Percentiles rank a stretch among this genome's conserved stretches.
Conservation (phyloP, 2,329 filamentous ascomycete genomes). For the Cladosporium sp. region DNA sequence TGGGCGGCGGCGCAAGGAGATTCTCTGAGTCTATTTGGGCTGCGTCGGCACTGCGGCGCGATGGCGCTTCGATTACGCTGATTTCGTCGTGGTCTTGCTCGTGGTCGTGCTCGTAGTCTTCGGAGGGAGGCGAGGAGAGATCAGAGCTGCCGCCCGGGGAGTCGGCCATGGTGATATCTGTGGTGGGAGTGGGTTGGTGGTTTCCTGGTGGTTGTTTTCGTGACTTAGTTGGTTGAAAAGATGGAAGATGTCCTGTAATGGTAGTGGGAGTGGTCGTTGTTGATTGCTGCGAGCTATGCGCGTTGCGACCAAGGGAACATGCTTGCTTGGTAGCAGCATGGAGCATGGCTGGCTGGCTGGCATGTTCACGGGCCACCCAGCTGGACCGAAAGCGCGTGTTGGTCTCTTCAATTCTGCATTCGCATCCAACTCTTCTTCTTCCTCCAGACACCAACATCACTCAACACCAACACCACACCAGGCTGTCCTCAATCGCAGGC, state of each 20-base stretch:
- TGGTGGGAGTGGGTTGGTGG: neutral
- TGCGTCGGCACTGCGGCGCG: constrained; percentile 47
- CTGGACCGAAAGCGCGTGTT: neutral
- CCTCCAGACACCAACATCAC: constrained; percentile 8
- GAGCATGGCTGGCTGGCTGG: neutral
- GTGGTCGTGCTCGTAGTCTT: constrained; percentile 55
- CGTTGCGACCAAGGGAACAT: neutral
- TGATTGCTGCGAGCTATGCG: neutral
- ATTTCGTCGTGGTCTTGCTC: constrained; percentile 41
- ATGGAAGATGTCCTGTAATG: neutral
- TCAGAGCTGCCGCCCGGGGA: constrained; percentile 59
- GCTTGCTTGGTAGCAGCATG: neutral
- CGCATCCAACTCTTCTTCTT: constrained; percentile 1
- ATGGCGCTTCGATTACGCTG: constrained; percentile 54
- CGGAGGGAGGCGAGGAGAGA: constrained; percentile 65
- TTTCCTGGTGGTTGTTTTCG: neutral
- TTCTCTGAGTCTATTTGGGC: constrained; percentile 37
- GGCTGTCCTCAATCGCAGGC: neutral
- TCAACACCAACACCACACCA: constrained; percentile 1
- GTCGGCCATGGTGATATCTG: constrained; percentile 42
- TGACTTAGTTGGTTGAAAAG: neutral
- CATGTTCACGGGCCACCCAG: neutral
- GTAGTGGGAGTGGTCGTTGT: neutral
- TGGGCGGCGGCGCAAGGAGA: constrained; percentile 38
- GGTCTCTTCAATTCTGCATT: neutral